Evolutionary conservation across 1,284 basidiomycete genomes (phyloP).

Genomic region (Bondarzewia mesenterica): DNA sequence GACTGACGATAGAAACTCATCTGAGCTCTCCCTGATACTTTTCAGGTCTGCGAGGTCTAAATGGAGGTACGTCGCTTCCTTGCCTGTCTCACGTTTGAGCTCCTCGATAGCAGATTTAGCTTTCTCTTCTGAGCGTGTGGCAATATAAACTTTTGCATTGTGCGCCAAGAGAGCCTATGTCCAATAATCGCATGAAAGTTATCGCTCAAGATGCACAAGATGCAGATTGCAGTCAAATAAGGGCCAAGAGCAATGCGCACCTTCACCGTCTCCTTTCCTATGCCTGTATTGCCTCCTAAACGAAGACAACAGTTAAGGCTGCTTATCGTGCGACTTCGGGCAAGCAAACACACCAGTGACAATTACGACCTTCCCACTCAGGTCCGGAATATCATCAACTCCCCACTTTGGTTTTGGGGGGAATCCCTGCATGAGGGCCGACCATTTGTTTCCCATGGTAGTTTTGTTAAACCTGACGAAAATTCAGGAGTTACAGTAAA

Average conservation of each 20-base stretch:
- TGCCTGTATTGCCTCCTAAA: conserved; percentile 4
- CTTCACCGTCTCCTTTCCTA: conserved; percentile 4
- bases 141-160: conserved; percentile 5
- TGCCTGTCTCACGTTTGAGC: neutral
- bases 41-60: neutral
- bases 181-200: neutral
- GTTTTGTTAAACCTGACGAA: too few relatives aligned
- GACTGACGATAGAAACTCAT: conserved; percentile 31
- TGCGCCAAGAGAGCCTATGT: conserved; percentile 5
- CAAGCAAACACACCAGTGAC: conserved; percentile 2
- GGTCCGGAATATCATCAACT: neutral
- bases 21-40: neutral
- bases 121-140: neutral
- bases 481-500: too few relatives aligned
- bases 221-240: neutral
- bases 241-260: neutral
- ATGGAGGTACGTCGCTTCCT: neutral
- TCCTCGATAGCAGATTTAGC: neutral
- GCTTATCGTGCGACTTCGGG: too few relatives aligned
- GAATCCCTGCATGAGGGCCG: neutral
- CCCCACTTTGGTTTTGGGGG: neutral
- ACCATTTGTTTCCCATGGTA: neutral
- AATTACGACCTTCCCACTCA: neutral
- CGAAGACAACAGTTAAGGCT: neutral
- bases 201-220: neutral